Evolutionary conservation across 139 green algal species (phyloP).

Genomic region (Edaphochlamys debaryana): DNA sequence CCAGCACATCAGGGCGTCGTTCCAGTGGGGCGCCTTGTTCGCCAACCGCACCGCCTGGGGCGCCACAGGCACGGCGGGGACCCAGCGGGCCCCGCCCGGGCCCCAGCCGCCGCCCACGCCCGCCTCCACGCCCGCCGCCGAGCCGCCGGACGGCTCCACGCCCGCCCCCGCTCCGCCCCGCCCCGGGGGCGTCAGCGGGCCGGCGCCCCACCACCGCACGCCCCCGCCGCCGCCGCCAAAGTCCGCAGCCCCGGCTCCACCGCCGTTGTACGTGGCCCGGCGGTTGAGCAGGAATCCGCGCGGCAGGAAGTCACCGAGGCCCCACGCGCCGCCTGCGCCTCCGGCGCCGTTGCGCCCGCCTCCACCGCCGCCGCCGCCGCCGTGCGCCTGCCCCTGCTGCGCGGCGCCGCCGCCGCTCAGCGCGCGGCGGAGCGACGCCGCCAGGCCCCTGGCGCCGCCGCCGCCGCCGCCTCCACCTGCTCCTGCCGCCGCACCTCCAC

Average conservation of each 20-base stretch:
- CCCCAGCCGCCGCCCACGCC: neutral
- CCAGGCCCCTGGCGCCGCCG: neutral
- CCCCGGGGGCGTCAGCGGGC: too few species aligned
- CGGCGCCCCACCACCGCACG: neutral
- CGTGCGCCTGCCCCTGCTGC: too few species aligned
- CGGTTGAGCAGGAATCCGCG: constrained; percentile 14
- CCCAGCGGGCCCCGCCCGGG: neutral
- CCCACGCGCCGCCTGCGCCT: too few species aligned
- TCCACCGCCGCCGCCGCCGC: too few species aligned
- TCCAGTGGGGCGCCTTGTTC: constrained; percentile 95
- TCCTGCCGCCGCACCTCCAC: too few species aligned
- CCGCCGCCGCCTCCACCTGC: neutral
- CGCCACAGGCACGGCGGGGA: neutral
- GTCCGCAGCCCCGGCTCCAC: neutral
- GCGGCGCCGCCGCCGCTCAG: neutral
- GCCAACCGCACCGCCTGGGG: constrained; percentile 54
- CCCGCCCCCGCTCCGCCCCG: too few species aligned
- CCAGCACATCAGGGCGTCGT: constrained; percentile 90
- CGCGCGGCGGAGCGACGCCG: neutral
- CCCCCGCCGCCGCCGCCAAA: neutral
- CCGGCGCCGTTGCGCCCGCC: too few species aligned
- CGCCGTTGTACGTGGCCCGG: neutral
- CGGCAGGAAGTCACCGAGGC: neutral
- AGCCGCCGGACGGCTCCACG: too few species aligned
- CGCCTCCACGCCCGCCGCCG: neutral